Evolutionary conservation across 2,329 filamentous ascomycete species (phyloP).

Genomic region (Fusarium chuoi): DNA sequence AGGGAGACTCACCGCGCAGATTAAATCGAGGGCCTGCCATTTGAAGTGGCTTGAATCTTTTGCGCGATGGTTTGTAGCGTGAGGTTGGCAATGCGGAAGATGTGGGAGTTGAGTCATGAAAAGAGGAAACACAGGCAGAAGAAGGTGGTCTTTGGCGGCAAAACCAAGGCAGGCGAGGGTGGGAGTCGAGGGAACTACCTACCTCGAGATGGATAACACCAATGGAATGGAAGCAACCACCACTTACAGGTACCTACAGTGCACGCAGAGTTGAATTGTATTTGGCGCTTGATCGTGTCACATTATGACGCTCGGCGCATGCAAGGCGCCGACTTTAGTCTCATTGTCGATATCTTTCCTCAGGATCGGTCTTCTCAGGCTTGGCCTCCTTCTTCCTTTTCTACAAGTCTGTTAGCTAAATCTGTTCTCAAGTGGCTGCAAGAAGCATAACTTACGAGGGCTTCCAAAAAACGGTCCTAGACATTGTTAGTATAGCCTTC

Average conservation of each 20-base stretch:
- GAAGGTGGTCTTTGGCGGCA: background rate
- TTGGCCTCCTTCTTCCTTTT: background rate
- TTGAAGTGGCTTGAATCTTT: background rate
- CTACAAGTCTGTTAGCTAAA: background rate
- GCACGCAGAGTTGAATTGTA: background rate
- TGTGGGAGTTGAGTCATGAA: background rate
- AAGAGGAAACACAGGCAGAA: background rate
- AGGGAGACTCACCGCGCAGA: background rate
- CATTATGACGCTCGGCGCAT: background rate
- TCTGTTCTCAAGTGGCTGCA: background rate
- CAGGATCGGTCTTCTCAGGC: no score
- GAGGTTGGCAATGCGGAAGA: background rate
- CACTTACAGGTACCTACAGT: background rate
- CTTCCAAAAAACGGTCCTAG: background rate
- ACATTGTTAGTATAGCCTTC: no score
- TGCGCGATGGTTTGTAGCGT: background rate
- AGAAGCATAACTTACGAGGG: background rate
- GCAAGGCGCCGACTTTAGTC: background rate
- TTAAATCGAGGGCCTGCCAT: accelerated
- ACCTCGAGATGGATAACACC: background rate
- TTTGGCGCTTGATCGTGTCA: background rate
- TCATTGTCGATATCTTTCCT: background rate
- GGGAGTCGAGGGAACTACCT: background rate
- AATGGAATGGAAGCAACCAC: background rate
- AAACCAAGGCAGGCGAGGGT: background rate